Percentiles rank a stretch among this genome's conserved stretches.
Conservation (phyloP, 2,329 filamentous ascomycete genomes). For the Talaromyces sp. region DNA sequence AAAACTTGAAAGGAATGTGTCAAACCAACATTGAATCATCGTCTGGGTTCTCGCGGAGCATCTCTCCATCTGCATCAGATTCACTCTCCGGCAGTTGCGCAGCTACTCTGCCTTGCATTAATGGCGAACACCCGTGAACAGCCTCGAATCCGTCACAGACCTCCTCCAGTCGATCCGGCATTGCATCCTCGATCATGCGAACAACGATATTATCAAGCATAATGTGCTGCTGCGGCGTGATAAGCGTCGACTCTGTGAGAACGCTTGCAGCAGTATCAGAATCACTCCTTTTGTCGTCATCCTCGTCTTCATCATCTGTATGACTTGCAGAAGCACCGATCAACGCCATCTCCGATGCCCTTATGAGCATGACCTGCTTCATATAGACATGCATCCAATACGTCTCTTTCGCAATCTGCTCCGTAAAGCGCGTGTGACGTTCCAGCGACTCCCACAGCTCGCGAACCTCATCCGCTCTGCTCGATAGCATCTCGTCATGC, state of each 20-base stretch:
- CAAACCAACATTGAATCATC: not conserved
- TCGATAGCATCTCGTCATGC: not conserved
- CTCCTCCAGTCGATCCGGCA: not conserved
- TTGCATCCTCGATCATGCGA: constrained; percentile 23
- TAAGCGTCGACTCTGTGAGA: not conserved
- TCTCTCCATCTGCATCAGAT: not conserved
- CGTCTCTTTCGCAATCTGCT: not conserved
- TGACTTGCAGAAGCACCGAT: not conserved
- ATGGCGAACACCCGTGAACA: not conserved
- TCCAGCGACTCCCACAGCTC: not conserved
- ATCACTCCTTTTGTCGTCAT: not conserved
- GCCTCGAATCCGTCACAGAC: not conserved
- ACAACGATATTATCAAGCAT: constrained; percentile 22
- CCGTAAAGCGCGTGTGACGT: not conserved
- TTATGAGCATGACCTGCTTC: constrained; percentile 2
- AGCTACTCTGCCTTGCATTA: not conserved
- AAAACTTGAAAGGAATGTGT: not conserved
- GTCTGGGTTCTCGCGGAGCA: not conserved
- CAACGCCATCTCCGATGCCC: not conserved
- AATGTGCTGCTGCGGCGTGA: not conserved
- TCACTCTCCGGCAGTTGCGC: not conserved
- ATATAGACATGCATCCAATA: constrained; percentile 12
- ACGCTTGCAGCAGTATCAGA: not conserved
- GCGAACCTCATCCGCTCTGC: not conserved
- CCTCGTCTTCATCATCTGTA: not conserved